phyloP scores from a whole-genome alignment of 805 yeast genomes.

The Wickerhamiella occidentalis region DNA sequence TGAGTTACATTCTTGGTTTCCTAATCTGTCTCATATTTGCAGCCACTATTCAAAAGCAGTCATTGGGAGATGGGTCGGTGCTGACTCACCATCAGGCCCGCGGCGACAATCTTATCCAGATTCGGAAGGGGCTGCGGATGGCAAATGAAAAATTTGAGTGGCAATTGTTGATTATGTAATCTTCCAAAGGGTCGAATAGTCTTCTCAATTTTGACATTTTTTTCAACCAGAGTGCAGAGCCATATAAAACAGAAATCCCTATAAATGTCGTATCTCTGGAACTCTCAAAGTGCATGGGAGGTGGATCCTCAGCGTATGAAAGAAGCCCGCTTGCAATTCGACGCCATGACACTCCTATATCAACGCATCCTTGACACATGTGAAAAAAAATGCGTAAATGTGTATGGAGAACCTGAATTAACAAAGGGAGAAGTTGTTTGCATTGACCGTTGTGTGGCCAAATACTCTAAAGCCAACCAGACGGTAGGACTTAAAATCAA shows the following conservation, averaged over 20 bases:
- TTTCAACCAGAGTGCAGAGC: neutral
- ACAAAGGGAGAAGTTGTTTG: conserved; percentile 76
- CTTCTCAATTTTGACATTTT: neutral
- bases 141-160: neutral
- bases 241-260: neutral
- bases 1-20: neutral
- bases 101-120: neutral
- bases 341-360: conserved; percentile 25
- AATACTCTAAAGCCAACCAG: conserved; percentile 60
- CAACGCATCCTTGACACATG: conserved; percentile 46
- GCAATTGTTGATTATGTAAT: neutral
- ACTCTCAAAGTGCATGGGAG: conserved; percentile 25
- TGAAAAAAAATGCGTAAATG: conserved; percentile 65
- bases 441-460: conserved; percentile 74
- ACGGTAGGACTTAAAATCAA: conserved; percentile 38
- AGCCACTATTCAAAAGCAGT: neutral
- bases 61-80: neutral
- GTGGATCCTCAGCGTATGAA: conserved; percentile 24
- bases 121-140: neutral
- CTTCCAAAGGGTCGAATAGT: neutral
- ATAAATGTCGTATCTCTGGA: conserved; percentile 27
- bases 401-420: conserved; percentile 72
- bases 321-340: conserved; percentile 28
- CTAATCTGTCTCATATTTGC: neutral
- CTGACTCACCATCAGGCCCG: neutral